Conservation (phyloP, 208 protist genomes). For the Porcisia deanei region DNA sequence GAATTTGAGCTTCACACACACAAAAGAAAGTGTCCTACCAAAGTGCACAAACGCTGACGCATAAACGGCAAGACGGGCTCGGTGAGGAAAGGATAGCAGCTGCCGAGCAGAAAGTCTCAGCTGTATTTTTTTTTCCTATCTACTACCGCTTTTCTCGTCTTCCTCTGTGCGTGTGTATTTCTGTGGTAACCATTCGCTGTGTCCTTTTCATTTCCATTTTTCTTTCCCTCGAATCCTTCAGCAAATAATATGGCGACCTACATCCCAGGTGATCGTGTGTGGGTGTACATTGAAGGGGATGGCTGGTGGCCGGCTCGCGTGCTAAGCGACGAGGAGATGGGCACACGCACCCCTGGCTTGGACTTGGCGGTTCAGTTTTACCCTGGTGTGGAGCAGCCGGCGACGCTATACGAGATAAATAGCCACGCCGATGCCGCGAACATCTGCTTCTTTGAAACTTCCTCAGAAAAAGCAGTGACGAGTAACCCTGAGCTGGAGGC, state of each 20-base stretch:
- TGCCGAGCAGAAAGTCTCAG: not conserved
- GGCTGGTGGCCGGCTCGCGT: conserved; percentile 87
- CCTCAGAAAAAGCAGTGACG: conserved; percentile 86
- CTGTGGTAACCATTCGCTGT: not conserved
- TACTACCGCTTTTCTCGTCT: not conserved
- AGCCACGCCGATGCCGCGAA: conserved; percentile 34
- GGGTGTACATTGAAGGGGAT: conserved; percentile 77
- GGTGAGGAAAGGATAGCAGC: not conserved
- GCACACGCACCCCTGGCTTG: conserved; percentile 27
- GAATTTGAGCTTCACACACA: not conserved
- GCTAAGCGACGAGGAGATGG: conserved; percentile 48
- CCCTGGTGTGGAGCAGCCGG: conserved; percentile 46
- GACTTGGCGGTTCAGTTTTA: conserved; percentile 78
- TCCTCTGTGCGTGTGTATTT: not conserved
- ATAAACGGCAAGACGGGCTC: not conserved
- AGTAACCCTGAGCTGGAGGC: conserved; percentile 52
- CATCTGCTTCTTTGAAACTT: conserved; percentile 84
- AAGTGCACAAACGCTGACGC: not conserved
- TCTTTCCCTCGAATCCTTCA: not conserved
- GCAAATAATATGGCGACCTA: conserved; percentile 37
- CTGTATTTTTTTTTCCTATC: too few species aligned
- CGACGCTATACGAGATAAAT: conserved; percentile 55
- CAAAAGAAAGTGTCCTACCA: not conserved
- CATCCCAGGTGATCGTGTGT: conserved; percentile 77
- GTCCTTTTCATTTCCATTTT: not conserved